Percentiles rank a stretch among this genome's conserved stretches.
phyloP scores from a whole-genome alignment of 352 stramenopile genomes.

The Globisporangium irregulare region DNA sequence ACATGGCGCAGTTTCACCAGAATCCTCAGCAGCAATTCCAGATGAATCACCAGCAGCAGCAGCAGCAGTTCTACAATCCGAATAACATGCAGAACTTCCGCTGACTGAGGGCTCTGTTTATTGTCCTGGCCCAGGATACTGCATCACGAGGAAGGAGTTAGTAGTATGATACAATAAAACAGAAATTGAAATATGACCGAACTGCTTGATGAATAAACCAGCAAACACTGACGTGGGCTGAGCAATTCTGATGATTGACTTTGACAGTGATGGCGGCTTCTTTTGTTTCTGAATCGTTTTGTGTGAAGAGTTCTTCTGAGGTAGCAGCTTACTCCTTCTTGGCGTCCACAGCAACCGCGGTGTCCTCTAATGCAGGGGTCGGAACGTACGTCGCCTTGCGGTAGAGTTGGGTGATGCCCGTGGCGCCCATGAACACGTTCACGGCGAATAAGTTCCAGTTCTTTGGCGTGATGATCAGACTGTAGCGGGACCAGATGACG shows the following conservation, averaged over 20 bases:
- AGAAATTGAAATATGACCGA: background rate
- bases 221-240: background rate
- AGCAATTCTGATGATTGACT: background rate
- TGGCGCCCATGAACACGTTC: slow-evolving; percentile 89
- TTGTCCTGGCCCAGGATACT: background rate
- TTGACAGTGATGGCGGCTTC: background rate
- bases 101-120: background rate
- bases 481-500: slow-evolving; percentile 91
- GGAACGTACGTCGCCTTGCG: slow-evolving; percentile 62
- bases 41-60: slow-evolving; percentile 15
- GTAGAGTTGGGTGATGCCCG: slow-evolving; percentile 80
- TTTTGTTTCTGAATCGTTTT: slow-evolving; percentile 1
- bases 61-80: slow-evolving; percentile 10
- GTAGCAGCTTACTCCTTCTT: slow-evolving; percentile 12
- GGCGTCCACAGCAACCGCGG: slow-evolving; percentile 13
- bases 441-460: slow-evolving; percentile 92
- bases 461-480: slow-evolving; percentile 83
- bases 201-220: background rate
- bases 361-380: background rate
- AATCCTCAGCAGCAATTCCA: slow-evolving; percentile 15
- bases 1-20: slow-evolving; percentile 3
- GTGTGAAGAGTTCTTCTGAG: background rate
- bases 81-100: slow-evolving; percentile 14
- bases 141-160: background rate
- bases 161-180: background rate